Percentiles rank a stretch among this genome's conserved stretches.
Evolutionary conservation across 2,329 filamentous ascomycete species (phyloP).

Genomic region (Diaporthe vexans): DNA sequence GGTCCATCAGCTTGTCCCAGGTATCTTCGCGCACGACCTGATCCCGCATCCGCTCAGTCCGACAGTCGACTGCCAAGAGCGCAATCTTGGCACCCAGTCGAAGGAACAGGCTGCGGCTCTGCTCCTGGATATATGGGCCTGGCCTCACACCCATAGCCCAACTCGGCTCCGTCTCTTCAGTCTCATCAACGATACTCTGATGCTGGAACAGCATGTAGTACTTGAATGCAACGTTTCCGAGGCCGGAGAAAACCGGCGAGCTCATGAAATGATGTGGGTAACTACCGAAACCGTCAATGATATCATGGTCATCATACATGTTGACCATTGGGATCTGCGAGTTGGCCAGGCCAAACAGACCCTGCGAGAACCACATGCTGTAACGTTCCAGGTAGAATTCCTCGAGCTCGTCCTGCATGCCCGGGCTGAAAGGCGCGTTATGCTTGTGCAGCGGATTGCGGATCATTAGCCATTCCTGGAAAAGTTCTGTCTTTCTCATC

Average conservation of each 20-base stretch:
- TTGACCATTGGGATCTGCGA: conserved; percentile 99
- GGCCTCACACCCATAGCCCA: conserved; percentile 86
- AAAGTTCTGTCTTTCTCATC: conserved; percentile 80
- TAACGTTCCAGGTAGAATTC: conserved; percentile 90
- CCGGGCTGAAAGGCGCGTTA: conserved; percentile 79
- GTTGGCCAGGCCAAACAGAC: conserved; percentile 91
- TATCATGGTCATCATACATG: conserved; percentile 96
- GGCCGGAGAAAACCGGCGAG: conserved; percentile 87
- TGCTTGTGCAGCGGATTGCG: conserved; percentile 86
- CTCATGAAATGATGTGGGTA: conserved; percentile 94
- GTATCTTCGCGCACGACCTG: conserved; percentile 85
- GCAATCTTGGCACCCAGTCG: conserved; percentile 83
- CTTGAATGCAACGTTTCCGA: conserved; percentile 95
- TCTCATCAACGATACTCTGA: conserved; percentile 87
- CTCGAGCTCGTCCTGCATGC: conserved; percentile 92
- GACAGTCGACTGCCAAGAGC: conserved; percentile 89
- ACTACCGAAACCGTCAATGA: conserved; percentile 92
- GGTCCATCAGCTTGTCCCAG: conserved; percentile 88
- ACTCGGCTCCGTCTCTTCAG: conserved; percentile 86
- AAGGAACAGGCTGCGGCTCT: conserved; percentile 89
- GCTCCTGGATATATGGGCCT: conserved; percentile 91
- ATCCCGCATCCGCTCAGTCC: conserved; percentile 89
- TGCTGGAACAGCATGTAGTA: conserved; percentile 99
- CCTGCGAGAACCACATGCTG: conserved; percentile 95
- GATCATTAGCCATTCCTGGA: conserved; percentile 87